A percentile compares a stretch with the other conserved stretches of the same genome.
phyloP scores from a whole-genome alignment of 129 eudicot species.

The Escallonia herrerae region DNA sequence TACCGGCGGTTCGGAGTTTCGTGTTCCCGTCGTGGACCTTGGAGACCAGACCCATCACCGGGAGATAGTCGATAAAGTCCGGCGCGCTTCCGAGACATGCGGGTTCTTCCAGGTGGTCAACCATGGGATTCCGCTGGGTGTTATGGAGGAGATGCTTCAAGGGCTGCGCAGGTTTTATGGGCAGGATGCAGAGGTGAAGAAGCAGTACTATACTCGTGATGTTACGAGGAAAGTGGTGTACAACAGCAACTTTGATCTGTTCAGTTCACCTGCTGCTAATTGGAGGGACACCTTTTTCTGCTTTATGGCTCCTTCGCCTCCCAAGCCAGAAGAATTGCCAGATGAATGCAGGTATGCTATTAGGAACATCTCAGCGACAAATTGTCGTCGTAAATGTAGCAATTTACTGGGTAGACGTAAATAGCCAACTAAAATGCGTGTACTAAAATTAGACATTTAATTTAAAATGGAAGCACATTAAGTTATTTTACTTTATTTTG shows the following conservation, averaged over 20 bases:
- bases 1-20: neutral
- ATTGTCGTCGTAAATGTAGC: too few relatives aligned
- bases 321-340: slow-evolving; percentile 41
- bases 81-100: slow-evolving; percentile 26
- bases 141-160: slow-evolving; percentile 37
- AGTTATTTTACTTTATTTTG: too few relatives aligned
- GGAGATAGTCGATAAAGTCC: slow-evolving; percentile 21
- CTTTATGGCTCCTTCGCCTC: slow-evolving; percentile 34
- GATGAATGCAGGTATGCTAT: too few relatives aligned
- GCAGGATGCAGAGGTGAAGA: slow-evolving; percentile 49
- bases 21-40: slow-evolving; percentile 33
- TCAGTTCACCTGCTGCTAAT: slow-evolving; percentile 30
- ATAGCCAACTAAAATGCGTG: too few relatives aligned
- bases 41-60: slow-evolving; percentile 7
- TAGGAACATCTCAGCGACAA: too few relatives aligned
- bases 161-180: slow-evolving; percentile 40
- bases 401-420: too few relatives aligned
- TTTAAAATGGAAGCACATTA: too few relatives aligned
- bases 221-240: slow-evolving; percentile 18
- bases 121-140: slow-evolving; percentile 36
- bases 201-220: slow-evolving; percentile 43
- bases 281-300: slow-evolving; percentile 61
- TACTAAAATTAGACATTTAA: too few relatives aligned
- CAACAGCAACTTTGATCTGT: slow-evolving; percentile 45
- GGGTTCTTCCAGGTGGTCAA: slow-evolving; percentile 57